A percentile compares a stretch with the other conserved stretches of the same genome.
phyloP scores from a whole-genome alignment of 176 grass and related monocot species.

The Metroxylon sagu region DNA sequence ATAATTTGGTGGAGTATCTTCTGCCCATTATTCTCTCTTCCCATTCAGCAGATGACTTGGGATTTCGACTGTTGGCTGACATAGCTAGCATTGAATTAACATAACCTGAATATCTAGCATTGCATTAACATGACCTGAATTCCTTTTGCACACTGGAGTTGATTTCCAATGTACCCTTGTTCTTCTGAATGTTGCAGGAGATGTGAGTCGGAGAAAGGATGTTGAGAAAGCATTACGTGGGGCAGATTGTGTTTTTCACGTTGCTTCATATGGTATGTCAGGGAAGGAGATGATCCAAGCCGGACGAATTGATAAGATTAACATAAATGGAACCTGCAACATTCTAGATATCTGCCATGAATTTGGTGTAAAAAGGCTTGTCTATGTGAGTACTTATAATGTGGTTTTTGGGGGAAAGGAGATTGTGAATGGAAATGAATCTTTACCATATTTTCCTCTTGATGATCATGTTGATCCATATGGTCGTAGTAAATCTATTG shows the following conservation, averaged over 20 bases:
- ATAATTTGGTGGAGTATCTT: too few species aligned
- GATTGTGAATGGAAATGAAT: constrained; percentile 63
- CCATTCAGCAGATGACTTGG: too few species aligned
- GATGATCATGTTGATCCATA: constrained; percentile 83
- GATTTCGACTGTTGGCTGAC: too few species aligned
- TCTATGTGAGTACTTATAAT: constrained; percentile 85
- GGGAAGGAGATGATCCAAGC: constrained; percentile 84
- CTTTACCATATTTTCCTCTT: constrained; percentile 69
- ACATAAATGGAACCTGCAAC: constrained; percentile 86
- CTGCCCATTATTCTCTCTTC: too few species aligned
- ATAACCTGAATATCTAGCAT: too few species aligned
- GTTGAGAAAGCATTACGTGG: constrained; percentile 36
- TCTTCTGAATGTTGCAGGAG: constrained; percentile 32
- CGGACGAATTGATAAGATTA: constrained; percentile 47
- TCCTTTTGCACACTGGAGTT: too few species aligned
- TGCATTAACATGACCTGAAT: too few species aligned
- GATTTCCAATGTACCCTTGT: background rate
- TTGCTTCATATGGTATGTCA: constrained; percentile 93
- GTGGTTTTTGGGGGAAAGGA: constrained; percentile 79
- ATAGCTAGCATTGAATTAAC: too few species aligned
- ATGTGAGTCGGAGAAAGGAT: constrained; percentile 55
- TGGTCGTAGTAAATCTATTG: constrained; percentile 73
- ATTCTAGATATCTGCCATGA: constrained; percentile 67
- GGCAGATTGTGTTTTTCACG: constrained; percentile 72
- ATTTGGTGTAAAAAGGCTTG: constrained; percentile 52